Conservation (phyloP, 129 eudicot species). For the Ambrosia trifida region DNA sequence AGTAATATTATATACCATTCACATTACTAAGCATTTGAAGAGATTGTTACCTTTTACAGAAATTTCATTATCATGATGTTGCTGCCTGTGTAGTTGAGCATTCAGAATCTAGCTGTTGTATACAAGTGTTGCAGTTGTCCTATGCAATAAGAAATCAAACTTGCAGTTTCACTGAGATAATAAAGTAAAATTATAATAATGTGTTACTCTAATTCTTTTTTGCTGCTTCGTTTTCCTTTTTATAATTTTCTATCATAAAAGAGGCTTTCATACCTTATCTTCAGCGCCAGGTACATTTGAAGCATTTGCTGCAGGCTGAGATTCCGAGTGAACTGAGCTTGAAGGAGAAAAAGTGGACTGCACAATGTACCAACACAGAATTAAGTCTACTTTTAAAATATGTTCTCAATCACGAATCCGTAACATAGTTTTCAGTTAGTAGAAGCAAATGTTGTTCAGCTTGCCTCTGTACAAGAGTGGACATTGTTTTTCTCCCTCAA, state of each 20-base stretch:
- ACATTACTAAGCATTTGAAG: constrained; percentile 12
- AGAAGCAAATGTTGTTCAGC: constrained; percentile 27
- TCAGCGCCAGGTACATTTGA: constrained; percentile 18
- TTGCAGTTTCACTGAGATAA: constrained; percentile 20
- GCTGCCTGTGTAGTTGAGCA: constrained; percentile 49
- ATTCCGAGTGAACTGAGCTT: constrained; percentile 33
- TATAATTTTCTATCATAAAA: neutral
- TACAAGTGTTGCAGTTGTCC: constrained; percentile 31
- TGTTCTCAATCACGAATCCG: neutral
- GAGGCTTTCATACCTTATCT: constrained; percentile 41
- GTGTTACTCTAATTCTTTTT: neutral
- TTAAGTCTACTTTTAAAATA: neutral
- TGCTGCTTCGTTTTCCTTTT: neutral
- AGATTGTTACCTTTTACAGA: constrained; percentile 7
- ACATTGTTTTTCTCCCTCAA: constrained; percentile 24
- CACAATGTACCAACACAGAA: constrained; percentile 12
- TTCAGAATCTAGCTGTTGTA: constrained; percentile 46
- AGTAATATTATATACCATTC: constrained; percentile 20
- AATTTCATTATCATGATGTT: constrained; percentile 22
- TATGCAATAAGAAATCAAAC: constrained; percentile 18
- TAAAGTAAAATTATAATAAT: constrained; percentile 6
- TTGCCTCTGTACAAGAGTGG: constrained; percentile 48
- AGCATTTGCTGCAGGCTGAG: constrained; percentile 36
- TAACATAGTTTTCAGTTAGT: neutral
- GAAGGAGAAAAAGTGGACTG: constrained; percentile 42